Evolutionary conservation across 129 eudicot species (phyloP), one percentile per base, ranked within the genome.

Genomic region (Helianthus tuberosus): DNA sequence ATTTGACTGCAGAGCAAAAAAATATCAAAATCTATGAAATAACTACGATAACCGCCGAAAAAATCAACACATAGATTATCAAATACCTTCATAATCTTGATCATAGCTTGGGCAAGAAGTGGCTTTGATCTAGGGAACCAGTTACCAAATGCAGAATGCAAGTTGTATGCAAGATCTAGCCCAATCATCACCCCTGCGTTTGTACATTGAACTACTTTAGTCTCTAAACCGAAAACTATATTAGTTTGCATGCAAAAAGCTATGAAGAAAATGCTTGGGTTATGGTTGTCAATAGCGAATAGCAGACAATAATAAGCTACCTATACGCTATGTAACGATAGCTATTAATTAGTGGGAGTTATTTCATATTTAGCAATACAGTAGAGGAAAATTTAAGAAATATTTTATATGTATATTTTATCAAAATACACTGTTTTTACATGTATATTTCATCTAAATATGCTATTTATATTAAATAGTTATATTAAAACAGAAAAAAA

Each of bases 101-200:
- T 95, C 99, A 95, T 95, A 51, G 99, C 99, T 75, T 95, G 99
- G 1, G 96, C 96, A 80, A 95, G 91, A 71, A 95, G 72, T 7
- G 97, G 97, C 59, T 95, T 95, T 38, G 99, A 95, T 47, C 99
- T 97, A 53, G 97, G 99, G 70, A 95, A 95, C 99, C 99, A 95
- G 73, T 95, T 95, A 23, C 99, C 99, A 52, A 95, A 95, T 9
- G 97, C 97, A 69, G 99, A 95, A 77, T 95, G 99, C 90, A 95
- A 82, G 76, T 95, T 95, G 73, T 95, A 95, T 11, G 99, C 99
- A 68, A 95, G 90, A 81, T 95, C 99, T 9, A 95, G 81, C 5
- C 97, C 99, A 76, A 95, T 95, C 99, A 95, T 95, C 49, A 95
- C 99, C 46, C 97, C 97, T 66, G 97, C 76, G 75, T 43, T 50